Percentiles rank a stretch among this genome's conserved stretches.
Evolutionary conservation across 495 filamentous ascomycete genomes (phyloP).

Genomic region (Hypoxylon crocopeplum): DNA sequence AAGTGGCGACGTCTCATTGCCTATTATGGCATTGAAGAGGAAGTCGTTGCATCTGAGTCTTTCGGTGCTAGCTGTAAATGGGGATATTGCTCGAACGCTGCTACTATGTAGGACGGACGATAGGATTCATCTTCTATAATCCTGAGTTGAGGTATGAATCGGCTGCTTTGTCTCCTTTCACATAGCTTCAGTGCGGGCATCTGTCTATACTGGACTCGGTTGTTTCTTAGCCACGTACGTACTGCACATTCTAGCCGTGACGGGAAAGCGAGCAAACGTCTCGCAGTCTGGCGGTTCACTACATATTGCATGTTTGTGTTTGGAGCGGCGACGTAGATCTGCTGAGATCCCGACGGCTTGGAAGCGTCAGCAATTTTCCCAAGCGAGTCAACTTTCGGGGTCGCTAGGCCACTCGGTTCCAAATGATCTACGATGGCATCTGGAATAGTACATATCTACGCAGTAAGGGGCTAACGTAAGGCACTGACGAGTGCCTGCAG

Average conservation of each 20-base stretch:
- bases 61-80: neutral
- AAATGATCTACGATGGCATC: slow-evolving; percentile 30
- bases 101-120: neutral
- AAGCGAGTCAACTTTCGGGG: slow-evolving; percentile 28
- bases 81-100: neutral
- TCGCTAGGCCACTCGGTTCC: slow-evolving; percentile 13
- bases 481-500: slow-evolving; percentile 21
- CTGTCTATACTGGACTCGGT: too few relatives aligned
- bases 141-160: neutral
- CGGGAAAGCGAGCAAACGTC: too few relatives aligned
- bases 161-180: neutral
- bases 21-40: neutral
- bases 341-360: slow-evolving; percentile 35
- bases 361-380: slow-evolving; percentile 23
- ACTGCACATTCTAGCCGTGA: too few relatives aligned
- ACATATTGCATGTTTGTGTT: too few relatives aligned
- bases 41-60: neutral
- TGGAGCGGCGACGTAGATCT: neutral
- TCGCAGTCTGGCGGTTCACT: too few relatives aligned
- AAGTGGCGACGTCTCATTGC: too few relatives aligned
- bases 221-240: too few relatives aligned
- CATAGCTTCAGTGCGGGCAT: too few relatives aligned
- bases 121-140: neutral
- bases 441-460: slow-evolving; percentile 23
- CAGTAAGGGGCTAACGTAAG: slow-evolving; percentile 18